A percentile compares a stretch with the other conserved stretches of the same genome.
Conservation (phyloP, 2,329 filamentous ascomycete species). For the Tolypocladium album region DNA sequence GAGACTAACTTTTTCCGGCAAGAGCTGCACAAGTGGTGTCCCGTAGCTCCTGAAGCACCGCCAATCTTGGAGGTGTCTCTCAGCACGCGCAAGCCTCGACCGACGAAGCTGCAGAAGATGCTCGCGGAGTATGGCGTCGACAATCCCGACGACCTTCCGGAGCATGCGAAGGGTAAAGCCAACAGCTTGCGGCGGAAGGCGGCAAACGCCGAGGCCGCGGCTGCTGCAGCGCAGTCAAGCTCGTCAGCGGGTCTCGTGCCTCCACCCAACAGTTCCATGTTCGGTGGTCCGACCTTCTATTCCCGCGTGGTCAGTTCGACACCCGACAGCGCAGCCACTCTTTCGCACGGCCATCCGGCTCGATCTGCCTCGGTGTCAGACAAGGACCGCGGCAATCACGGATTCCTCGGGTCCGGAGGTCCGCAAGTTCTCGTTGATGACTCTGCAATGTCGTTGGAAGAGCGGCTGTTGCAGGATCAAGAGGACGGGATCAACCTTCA, state of each 20-base stretch:
- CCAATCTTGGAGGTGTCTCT: slow-evolving; percentile 78
- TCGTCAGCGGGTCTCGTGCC: slow-evolving; percentile 9
- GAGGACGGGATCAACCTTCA: slow-evolving; percentile 34
- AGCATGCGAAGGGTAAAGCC: slow-evolving; percentile 69
- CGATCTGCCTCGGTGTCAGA: slow-evolving; percentile 12
- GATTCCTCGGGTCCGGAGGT: slow-evolving; percentile 30
- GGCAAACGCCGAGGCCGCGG: slow-evolving; percentile 43
- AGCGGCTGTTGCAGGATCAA: slow-evolving; percentile 36
- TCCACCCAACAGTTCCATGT: slow-evolving; percentile 10
- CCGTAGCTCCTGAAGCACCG: slow-evolving; percentile 76
- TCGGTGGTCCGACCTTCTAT: slow-evolving; percentile 15
- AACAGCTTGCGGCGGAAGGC: slow-evolving; percentile 65
- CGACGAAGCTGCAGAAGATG: slow-evolving; percentile 93
- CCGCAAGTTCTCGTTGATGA: slow-evolving; percentile 30
- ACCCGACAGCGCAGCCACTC: slow-evolving; percentile 6
- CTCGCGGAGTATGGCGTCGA: slow-evolving; percentile 81
- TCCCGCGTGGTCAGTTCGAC: slow-evolving; percentile 8
- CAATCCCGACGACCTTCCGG: slow-evolving; percentile 81
- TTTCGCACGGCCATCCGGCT: slow-evolving; percentile 18
- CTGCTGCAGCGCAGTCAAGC: slow-evolving; percentile 17
- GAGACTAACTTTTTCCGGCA: slow-evolving; percentile 98
- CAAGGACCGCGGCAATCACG: slow-evolving; percentile 22
- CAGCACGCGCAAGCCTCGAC: slow-evolving; percentile 88
- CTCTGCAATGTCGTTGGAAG: slow-evolving; percentile 34
- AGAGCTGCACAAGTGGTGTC: slow-evolving; percentile 89